Evolutionary conservation across 345 rosid species (phyloP).

Genomic region (Adansonia digitata): DNA sequence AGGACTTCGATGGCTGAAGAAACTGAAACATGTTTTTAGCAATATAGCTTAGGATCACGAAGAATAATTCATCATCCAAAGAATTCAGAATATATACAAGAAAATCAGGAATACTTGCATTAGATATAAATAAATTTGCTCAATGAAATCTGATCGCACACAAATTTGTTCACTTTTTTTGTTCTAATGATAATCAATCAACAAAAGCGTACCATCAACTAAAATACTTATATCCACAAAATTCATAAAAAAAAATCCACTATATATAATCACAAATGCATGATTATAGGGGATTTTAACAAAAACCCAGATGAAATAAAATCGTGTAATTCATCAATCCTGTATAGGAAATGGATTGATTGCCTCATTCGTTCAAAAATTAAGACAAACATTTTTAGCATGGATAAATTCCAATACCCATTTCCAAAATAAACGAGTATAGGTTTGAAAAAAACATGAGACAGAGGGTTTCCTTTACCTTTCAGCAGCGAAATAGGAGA

Average conservation of each 20-base stretch:
- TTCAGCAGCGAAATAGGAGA: slow-evolving; percentile 23
- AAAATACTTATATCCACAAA: background rate
- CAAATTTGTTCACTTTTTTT: background rate
- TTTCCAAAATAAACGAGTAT: background rate
- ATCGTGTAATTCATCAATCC: background rate
- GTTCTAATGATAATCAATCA: background rate
- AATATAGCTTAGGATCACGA: background rate
- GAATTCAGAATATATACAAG: background rate
- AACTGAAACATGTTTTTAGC: background rate
- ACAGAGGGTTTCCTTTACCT: slow-evolving; percentile 27
- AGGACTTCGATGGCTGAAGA: background rate
- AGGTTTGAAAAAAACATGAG: background rate
- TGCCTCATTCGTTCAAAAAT: background rate
- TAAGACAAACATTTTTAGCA: background rate
- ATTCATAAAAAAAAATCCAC: background rate
- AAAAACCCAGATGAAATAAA: slow-evolving; percentile 13
- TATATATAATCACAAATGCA: background rate
- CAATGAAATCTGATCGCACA: background rate
- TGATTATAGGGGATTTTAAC: background rate
- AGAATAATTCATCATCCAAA: background rate
- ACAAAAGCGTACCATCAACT: background rate
- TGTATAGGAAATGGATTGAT: background rate
- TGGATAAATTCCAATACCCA: background rate
- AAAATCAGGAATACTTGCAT: background rate
- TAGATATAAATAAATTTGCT: background rate